These are phyloP conservation scores for Candolleomyces eurysporus DNA, from an alignment of 768 basidiomycete species.

Conservation along the genomic window DNA sequence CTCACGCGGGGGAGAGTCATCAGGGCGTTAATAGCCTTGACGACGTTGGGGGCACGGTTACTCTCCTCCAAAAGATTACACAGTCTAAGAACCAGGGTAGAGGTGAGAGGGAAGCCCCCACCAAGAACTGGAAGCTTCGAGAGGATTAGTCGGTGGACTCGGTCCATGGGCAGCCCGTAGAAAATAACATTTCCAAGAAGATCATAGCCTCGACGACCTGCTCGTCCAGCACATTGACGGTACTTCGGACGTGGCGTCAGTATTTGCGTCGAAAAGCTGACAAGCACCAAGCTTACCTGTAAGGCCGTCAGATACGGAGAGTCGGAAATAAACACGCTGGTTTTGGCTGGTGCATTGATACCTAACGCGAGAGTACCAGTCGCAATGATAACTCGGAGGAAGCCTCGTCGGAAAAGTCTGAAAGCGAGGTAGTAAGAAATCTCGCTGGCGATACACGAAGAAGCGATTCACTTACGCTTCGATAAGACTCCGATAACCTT, in stretches of 20 bases:
- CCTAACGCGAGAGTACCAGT: slow-evolving; percentile 58
- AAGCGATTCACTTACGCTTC: slow-evolving; percentile 41
- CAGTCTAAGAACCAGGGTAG: slow-evolving; percentile 62
- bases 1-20: slow-evolving; percentile 58
- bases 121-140: slow-evolving; percentile 62
- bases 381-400: slow-evolving; percentile 63
- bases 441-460: neutral
- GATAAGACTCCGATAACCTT: slow-evolving; percentile 52
- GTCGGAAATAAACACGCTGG: slow-evolving; percentile 62
- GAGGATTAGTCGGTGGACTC: slow-evolving; percentile 60
- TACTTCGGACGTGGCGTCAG: slow-evolving; percentile 38
- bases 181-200: slow-evolving; percentile 71
- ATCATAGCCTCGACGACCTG: slow-evolving; percentile 71
- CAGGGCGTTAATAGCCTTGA: slow-evolving; percentile 48
- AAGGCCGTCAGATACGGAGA: slow-evolving; percentile 60
- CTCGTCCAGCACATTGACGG: slow-evolving; percentile 72
- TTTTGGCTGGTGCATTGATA: slow-evolving; percentile 72
- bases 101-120: slow-evolving; percentile 65
- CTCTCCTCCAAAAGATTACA: slow-evolving; percentile 69
- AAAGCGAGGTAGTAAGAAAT: neutral
- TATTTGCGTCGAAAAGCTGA: neutral
- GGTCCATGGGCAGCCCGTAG: slow-evolving; percentile 62
- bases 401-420: slow-evolving; percentile 62
- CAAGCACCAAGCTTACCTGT: slow-evolving; percentile 38
- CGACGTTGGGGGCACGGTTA: slow-evolving; percentile 43